phyloP scores from a whole-genome alignment of 2,329 filamentous ascomycete species.

The Rhynchosporium secalis region DNA sequence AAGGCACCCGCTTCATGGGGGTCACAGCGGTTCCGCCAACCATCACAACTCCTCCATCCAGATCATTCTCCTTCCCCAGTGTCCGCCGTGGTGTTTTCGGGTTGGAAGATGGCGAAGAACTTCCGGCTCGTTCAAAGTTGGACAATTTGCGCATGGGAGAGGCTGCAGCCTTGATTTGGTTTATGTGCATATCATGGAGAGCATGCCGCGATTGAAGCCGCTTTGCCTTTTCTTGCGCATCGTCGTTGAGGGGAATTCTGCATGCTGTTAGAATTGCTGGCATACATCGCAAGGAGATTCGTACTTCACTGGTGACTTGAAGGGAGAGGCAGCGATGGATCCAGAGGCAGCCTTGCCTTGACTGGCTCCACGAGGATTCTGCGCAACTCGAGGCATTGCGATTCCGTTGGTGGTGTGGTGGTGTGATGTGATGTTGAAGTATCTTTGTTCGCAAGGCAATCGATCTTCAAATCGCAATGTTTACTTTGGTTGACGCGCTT shows the following conservation, averaged over 20 bases:
- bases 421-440: constrained; percentile 10
- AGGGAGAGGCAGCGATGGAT: constrained; percentile 36
- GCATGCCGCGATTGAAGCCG: constrained; percentile 85
- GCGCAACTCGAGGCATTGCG: constrained; percentile 57
- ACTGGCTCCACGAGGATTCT: constrained; percentile 44
- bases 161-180: constrained; percentile 81
- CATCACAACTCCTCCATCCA: constrained; percentile 60
- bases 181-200: constrained; percentile 86
- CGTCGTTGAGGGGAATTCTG: constrained; percentile 95
- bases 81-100: constrained; percentile 53
- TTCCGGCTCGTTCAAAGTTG: constrained; percentile 58
- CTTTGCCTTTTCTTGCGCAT: constrained; percentile 86
- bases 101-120: constrained; percentile 56
- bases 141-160: constrained; percentile 68
- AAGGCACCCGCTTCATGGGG: constrained; percentile 92
- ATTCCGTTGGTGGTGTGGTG: constrained; percentile 8
- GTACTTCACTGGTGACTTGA: constrained; percentile 42
- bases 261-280: constrained; percentile 8
- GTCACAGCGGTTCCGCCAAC: constrained; percentile 78
- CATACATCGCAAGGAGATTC: constrained; percentile 9
- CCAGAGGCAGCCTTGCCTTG: constrained; percentile 45
- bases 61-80: constrained; percentile 46
- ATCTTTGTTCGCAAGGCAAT: constrained; percentile 12
- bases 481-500: constrained; percentile 25
- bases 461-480: constrained; percentile 17